These are phyloP conservation scores for Syzygium aromaticum DNA, from an alignment of 345 rosid species.

Conservation along the genomic window DNA sequence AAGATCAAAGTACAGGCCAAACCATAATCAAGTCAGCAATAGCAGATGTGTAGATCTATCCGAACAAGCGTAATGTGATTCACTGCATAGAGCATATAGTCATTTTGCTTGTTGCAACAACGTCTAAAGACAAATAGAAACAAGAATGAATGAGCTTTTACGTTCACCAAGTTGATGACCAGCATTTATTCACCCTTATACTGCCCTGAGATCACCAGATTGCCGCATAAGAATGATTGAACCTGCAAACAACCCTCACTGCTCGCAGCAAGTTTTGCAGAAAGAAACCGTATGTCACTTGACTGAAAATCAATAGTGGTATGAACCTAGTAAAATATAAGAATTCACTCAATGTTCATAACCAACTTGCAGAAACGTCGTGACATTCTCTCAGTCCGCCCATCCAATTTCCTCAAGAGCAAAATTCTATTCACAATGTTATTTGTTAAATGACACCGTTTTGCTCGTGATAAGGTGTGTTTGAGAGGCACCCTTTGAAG, in stretches of 20 bases:
- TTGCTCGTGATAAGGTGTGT: too few relatives aligned
- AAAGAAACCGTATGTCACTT: neutral
- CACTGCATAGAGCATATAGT: neutral
- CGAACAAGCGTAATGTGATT: neutral
- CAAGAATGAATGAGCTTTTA: neutral
- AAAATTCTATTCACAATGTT: neutral
- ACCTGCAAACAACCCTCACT: conserved; percentile 54
- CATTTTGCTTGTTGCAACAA: neutral
- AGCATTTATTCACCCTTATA: conserved; percentile 17
- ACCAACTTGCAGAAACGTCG: neutral
- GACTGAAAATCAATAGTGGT: neutral
- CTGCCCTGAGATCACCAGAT: conserved; percentile 78
- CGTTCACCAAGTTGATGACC: neutral
- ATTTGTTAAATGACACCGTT: too few relatives aligned
- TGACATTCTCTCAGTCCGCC: neutral
- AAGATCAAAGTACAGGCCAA: neutral
- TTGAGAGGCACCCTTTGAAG: too few relatives aligned
- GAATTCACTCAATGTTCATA: neutral
- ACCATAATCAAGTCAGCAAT: neutral
- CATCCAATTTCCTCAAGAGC: neutral
- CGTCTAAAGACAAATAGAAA: neutral
- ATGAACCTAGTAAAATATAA: neutral
- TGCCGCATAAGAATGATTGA: conserved; percentile 69
- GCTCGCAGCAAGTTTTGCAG: conserved; percentile 71
- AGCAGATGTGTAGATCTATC: neutral